Conservation (phyloP, 1,284 basidiomycete species). For the Austropuccinia psidii region DNA sequence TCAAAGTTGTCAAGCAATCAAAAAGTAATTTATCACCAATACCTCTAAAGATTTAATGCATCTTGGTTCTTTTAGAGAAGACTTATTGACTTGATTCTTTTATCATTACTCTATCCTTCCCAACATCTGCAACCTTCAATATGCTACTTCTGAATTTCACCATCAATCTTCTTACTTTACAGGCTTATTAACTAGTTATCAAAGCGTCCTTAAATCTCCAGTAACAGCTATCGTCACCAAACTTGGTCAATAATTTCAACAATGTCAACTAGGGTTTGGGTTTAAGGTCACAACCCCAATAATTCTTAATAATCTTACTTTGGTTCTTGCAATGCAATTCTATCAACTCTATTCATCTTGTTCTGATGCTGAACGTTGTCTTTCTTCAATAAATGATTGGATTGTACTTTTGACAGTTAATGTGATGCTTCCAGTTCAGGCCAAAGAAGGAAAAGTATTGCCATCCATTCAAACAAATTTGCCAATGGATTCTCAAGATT, state of each 20-base stretch:
- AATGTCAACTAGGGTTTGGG: constrained; percentile 23
- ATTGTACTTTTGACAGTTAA: constrained; percentile 14
- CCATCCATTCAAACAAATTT: background rate
- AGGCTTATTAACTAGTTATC: constrained; percentile 26
- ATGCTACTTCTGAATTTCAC: constrained; percentile 10
- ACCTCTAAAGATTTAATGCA: background rate
- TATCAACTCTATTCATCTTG: background rate
- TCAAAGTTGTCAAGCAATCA: constrained; percentile 11
- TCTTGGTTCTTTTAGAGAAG: constrained; percentile 17
- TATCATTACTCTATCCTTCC: constrained; percentile 30
- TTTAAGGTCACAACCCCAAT: constrained; percentile 33
- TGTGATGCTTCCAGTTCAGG: constrained; percentile 26
- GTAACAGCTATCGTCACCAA: no score
- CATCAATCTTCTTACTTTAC: constrained; percentile 28
- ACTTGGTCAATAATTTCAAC: background rate
- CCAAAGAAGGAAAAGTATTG: constrained; percentile 5
- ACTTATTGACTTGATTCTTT: constrained; percentile 13
- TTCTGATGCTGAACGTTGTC: background rate
- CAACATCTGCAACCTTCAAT: constrained; percentile 8
- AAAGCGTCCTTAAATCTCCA: constrained; percentile 13
- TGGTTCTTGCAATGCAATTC: constrained; percentile 26
- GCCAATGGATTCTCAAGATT: no score
- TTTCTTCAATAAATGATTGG: constrained; percentile 26
- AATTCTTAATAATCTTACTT: constrained; percentile 27
- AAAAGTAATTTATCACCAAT: constrained; percentile 5